phyloP scores from a whole-genome alignment of 129 eudicot genomes.

The Smallanthus sonchifolius region DNA sequence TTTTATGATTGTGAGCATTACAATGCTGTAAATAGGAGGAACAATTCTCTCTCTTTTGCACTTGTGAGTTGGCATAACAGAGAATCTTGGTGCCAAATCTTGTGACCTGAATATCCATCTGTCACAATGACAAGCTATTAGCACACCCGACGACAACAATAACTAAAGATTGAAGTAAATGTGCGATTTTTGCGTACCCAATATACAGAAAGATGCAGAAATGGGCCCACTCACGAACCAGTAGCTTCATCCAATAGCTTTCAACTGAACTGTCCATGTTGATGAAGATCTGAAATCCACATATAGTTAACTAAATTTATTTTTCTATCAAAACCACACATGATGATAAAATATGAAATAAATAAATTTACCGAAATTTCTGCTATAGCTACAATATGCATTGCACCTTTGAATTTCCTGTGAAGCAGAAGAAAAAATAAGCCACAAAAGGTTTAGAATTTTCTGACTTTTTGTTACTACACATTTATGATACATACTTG shows the following conservation, averaged over 20 bases:
- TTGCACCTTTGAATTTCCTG: slow-evolving; percentile 95
- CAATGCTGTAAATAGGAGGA: slow-evolving; percentile 93
- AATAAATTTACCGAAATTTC: slow-evolving; percentile 60
- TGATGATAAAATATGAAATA: neutral
- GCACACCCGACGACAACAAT: neutral
- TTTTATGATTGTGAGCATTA: slow-evolving; percentile 28
- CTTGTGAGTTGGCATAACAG: slow-evolving; percentile 82
- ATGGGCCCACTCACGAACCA: slow-evolving; percentile 89
- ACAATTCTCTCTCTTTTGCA: slow-evolving; percentile 41
- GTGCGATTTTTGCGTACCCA: slow-evolving; percentile 48
- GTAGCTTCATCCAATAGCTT: slow-evolving; percentile 74
- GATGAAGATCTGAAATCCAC: slow-evolving; percentile 63
- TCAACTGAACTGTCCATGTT: slow-evolving; percentile 72
- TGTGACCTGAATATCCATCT: slow-evolving; percentile 98
- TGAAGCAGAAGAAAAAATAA: slow-evolving; percentile 13
- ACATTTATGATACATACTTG: slow-evolving; percentile 55
- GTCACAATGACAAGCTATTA: slow-evolving; percentile 18
- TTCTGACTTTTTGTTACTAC: neutral
- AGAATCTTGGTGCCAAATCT: slow-evolving; percentile 75
- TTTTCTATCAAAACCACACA: neutral
- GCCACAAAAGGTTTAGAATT: neutral
- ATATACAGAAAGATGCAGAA: slow-evolving; percentile 80
- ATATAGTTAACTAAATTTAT: neutral
- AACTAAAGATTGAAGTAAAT: neutral
- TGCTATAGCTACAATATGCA: slow-evolving; percentile 81